Percentiles rank a stretch among this genome's conserved stretches.
phyloP scores from a whole-genome alignment of 1,284 basidiomycete genomes.

The Leccinum griseonigrum region DNA sequence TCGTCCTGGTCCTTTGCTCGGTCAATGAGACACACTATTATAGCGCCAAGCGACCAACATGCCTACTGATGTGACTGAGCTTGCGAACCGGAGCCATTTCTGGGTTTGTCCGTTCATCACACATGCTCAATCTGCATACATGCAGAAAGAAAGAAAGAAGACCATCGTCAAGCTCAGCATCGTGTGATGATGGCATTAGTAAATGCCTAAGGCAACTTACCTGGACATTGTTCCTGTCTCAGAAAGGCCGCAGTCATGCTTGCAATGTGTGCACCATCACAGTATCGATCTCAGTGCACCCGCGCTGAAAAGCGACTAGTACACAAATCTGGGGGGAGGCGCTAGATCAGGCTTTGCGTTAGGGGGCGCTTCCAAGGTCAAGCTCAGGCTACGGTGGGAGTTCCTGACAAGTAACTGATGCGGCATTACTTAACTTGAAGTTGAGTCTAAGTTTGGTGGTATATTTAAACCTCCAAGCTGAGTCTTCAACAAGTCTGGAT shows the following conservation, averaged over 20 bases:
- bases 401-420: too few species aligned
- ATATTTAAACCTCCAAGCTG: too few species aligned
- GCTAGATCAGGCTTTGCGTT: too few species aligned
- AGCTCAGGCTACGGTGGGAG: too few species aligned
- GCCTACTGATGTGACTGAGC: not conserved
- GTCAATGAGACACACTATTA: not conserved
- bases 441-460: too few species aligned
- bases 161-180: not conserved
- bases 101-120: not conserved
- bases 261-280: not conserved
- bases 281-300: not conserved
- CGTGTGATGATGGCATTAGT: not conserved
- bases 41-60: not conserved
- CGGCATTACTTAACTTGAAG: too few species aligned
- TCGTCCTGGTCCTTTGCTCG: constrained; percentile 20
- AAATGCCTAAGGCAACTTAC: not conserved
- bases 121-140: not conserved
- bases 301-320: not conserved
- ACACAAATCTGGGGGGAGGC: too few species aligned
- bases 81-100: not conserved
- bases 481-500: too few species aligned
- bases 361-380: too few species aligned
- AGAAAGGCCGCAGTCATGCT: not conserved
- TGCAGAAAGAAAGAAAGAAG: not conserved
- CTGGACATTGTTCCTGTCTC: not conserved